Evolutionary conservation across 352 stramenopile species (phyloP), one percentile per base, ranked within the genome.

Genomic region (Pseudoperonospora humuli): DNA sequence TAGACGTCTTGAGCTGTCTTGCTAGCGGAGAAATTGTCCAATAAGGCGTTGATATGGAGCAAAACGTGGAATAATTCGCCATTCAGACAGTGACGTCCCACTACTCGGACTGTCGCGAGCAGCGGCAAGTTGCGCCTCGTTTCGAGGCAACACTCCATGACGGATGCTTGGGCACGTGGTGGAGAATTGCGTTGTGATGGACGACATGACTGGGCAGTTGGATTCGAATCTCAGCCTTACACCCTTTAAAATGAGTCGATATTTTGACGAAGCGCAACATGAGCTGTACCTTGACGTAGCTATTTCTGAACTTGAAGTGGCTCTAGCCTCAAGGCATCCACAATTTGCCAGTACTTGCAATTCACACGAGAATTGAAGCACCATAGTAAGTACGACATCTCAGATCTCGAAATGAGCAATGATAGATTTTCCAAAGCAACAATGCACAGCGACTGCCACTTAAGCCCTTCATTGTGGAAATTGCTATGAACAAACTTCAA

Each of bases 11-110:
- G 18, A 2, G 50, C 44, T 14, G 39, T 56, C 14, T 33, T 28
- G 5, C 39, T 44, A 40, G 39, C 17, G 1, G 55, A 64, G 25
- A 64, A 56, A 32, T 60, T 29, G 39, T 64, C 55, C 14, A 64
- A 44, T 14, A 64, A 3, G 1, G 55, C 20, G 50, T 64, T 19
- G 8, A 64, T 50, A 3, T 20, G 14, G n/a, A 56, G 39, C n/a
- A 60, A 11, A 1, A 64, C 31, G 28, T 64, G 49, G 2, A 39
- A 50, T 15, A 64, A 17, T 27, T 60, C 42, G 9, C 19, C 20
- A 13, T 38, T 17, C 7, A 60, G 28, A 17, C 55, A 64, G 28
- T 56, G 43, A 29, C 39, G 49, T 23, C 39, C 25, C 17, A 64
- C 14, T 0, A 49, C 28, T 23, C 23, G 38, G n/a, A 60, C 55